Evolutionary conservation across 768 basidiomycete genomes (phyloP).

Genomic region (Phanerochaete sordida): DNA sequence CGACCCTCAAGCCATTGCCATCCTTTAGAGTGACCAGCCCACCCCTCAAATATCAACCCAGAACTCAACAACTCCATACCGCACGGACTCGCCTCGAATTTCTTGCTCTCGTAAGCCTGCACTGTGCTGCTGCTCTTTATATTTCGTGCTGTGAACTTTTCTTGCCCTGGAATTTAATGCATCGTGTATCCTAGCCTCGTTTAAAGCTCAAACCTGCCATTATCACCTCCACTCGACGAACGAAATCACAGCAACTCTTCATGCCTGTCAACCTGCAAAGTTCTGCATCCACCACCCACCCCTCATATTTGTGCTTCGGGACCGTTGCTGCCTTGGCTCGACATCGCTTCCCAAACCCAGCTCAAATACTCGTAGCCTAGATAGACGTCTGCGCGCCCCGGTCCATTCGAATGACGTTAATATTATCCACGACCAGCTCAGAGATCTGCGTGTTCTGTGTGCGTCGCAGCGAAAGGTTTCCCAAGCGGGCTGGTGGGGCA

Average conservation of each 20-base stretch:
- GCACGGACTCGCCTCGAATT: not conserved
- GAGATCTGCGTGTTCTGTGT: too few species aligned
- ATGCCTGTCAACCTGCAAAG: not conserved
- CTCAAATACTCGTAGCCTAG: not conserved
- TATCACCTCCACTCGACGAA: too few species aligned
- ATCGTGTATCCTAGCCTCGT: not conserved
- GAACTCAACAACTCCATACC: not conserved
- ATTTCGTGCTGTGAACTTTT: not conserved
- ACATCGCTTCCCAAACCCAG: not conserved
- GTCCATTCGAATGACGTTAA: too few species aligned
- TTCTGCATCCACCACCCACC: not conserved
- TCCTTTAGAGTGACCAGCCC: constrained; percentile 25
- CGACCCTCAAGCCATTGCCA: constrained; percentile 46
- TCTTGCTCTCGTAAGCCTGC: not conserved
- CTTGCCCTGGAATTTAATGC: not conserved
- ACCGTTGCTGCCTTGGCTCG: not conserved
- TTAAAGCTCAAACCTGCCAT: too few species aligned
- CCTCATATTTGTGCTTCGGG: not conserved
- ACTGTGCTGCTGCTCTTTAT: not conserved
- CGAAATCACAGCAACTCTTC: not conserved
- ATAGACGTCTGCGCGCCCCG: not conserved
- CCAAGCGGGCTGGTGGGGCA: too few species aligned
- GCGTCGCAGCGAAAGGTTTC: too few species aligned
- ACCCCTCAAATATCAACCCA: not conserved
- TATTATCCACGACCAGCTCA: too few species aligned